Conservation (phyloP, 768 basidiomycete genomes). For the Termitomyces eurrhizus region DNA sequence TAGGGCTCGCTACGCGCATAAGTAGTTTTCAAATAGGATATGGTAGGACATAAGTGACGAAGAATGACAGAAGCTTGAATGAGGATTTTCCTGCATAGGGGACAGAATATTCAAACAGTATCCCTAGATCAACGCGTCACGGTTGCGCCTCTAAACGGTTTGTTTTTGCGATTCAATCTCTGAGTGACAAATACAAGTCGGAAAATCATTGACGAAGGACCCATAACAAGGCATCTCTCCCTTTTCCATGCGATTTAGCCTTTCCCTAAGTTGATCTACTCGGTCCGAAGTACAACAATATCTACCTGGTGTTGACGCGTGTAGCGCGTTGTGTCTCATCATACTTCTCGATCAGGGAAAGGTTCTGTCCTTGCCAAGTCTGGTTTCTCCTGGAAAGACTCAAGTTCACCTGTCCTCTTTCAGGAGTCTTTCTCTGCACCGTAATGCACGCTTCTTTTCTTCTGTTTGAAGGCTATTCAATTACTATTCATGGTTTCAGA, state of each 20-base stretch:
- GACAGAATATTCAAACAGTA: not conserved
- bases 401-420: slow-evolving; percentile 16
- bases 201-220: slow-evolving; percentile 3
- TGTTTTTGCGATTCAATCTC: slow-evolving; percentile 6
- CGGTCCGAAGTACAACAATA: not conserved
- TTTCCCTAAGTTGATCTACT: slow-evolving; percentile 16
- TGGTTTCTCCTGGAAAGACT: slow-evolving; percentile 17
- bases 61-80: not conserved
- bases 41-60: not conserved
- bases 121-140: slow-evolving; percentile 15
- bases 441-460: slow-evolving; percentile 21
- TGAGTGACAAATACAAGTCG: slow-evolving; percentile 7
- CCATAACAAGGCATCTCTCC: slow-evolving; percentile 14
- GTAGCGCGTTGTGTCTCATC: slow-evolving; percentile 7
- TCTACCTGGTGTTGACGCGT: slow-evolving; percentile 9
- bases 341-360: slow-evolving; percentile 11
- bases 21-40: not conserved
- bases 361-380: slow-evolving; percentile 6
- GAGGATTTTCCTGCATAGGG: not conserved
- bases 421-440: slow-evolving; percentile 20
- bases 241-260: slow-evolving; percentile 11
- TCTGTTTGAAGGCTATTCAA: slow-evolving; percentile 20
- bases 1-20: not conserved
- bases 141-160: slow-evolving; percentile 21
- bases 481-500: slow-evolving; percentile 15